These are phyloP conservation scores for Asterella californica DNA, from an alignment of 225 moss, liverwort and hornwort genomes.

Conservation along the genomic window DNA sequence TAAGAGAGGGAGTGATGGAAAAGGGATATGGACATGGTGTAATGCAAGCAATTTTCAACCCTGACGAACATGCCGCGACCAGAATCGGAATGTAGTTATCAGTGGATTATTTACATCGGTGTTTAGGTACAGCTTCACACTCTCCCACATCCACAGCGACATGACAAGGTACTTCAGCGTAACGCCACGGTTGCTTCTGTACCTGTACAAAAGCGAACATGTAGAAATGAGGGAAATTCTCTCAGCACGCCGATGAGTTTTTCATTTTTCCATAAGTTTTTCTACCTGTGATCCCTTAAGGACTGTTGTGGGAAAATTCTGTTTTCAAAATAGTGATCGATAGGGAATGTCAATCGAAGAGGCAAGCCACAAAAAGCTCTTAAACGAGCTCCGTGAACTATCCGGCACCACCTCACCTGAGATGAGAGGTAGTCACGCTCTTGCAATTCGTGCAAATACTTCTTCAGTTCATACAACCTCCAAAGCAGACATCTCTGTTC, in stretches of 20 bases:
- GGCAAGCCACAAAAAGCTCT: slow-evolving; percentile 7
- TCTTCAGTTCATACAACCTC: slow-evolving; percentile 17
- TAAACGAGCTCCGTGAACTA: slow-evolving; percentile 9
- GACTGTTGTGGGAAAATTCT: neutral
- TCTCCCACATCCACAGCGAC: slow-evolving; percentile 42
- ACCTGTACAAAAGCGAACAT: slow-evolving; percentile 25
- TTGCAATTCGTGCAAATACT: slow-evolving; percentile 16
- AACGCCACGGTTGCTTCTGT: slow-evolving; percentile 41
- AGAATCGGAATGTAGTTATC: neutral
- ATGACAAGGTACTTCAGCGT: slow-evolving; percentile 30
- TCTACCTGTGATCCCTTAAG: neutral
- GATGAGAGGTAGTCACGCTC: slow-evolving; percentile 15
- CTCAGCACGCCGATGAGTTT: neutral
- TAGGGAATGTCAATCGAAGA: slow-evolving; percentile 3
- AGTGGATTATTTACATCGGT: slow-evolving; percentile 28
- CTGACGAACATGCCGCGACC: neutral
- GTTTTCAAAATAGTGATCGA: slow-evolving; percentile 1
- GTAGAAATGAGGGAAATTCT: neutral
- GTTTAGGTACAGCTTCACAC: slow-evolving; percentile 28
- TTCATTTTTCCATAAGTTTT: neutral
- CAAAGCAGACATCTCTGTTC: slow-evolving; percentile 19
- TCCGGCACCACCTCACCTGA: slow-evolving; percentile 17
- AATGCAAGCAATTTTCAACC: neutral
- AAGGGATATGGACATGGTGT: neutral
- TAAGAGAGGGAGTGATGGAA: too few species aligned